Conservation (phyloP, 495 filamentous ascomycete species). For the Penicillium parvum region DNA sequence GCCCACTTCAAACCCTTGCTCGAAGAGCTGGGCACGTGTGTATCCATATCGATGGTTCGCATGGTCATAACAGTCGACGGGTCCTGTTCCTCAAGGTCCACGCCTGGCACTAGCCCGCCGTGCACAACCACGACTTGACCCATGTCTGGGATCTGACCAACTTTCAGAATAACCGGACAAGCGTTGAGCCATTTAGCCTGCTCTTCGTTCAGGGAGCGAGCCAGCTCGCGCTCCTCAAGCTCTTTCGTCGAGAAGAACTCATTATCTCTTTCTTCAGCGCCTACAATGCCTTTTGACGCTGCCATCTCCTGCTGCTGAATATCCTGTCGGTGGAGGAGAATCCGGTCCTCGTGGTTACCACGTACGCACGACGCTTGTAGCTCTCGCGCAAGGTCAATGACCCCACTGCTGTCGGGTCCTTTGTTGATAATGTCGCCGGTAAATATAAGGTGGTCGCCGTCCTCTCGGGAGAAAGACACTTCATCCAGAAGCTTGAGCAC, state of each 20-base stretch:
- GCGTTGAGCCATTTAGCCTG: slow-evolving; percentile 66
- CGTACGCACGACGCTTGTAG: slow-evolving; percentile 73
- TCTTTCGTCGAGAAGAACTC: slow-evolving; percentile 22
- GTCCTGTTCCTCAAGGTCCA: slow-evolving; percentile 69
- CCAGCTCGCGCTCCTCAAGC: slow-evolving; percentile 42
- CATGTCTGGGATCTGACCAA: slow-evolving; percentile 56
- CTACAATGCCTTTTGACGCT: slow-evolving; percentile 11
- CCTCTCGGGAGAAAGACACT: slow-evolving; percentile 52
- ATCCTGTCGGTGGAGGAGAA: slow-evolving; percentile 49
- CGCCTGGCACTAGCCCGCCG: slow-evolving; percentile 72
- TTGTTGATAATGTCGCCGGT: slow-evolving; percentile 84
- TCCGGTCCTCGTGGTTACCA: slow-evolving; percentile 89
- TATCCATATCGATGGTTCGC: slow-evolving; percentile 66
- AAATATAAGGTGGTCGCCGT: slow-evolving; percentile 73
- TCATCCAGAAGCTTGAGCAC: slow-evolving; percentile 65
- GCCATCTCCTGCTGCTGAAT: slow-evolving; percentile 33
- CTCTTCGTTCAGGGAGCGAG: slow-evolving; percentile 47
- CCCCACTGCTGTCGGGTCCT: slow-evolving; percentile 77
- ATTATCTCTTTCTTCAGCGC: slow-evolving; percentile 7
- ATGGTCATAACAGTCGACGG: slow-evolving; percentile 85
- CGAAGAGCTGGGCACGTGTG: slow-evolving; percentile 55
- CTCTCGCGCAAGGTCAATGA: slow-evolving; percentile 66
- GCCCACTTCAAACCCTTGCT: slow-evolving; percentile 62
- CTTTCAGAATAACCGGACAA: slow-evolving; percentile 70
- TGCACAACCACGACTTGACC: slow-evolving; percentile 71